Evolutionary conservation across 1,284 basidiomycete species (phyloP).

Genomic region (Irpex rosettiformis): DNA sequence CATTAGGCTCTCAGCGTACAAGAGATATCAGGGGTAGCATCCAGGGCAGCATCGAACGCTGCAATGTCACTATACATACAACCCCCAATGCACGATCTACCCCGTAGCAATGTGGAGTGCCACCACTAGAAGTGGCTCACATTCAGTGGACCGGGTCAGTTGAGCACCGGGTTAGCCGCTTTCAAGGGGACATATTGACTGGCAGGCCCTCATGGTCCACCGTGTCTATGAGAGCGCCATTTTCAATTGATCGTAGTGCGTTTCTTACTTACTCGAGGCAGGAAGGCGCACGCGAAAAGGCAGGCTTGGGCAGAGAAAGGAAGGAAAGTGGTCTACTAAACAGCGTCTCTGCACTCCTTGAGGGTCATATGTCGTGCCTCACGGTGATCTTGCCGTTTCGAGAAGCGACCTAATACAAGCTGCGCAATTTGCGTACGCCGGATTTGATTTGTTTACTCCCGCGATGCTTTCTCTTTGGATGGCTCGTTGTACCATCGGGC

Average conservation of each 20-base stretch:
- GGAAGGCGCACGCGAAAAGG: neutral
- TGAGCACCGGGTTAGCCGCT: slow-evolving; percentile 1
- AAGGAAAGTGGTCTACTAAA: neutral
- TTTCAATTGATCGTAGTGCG: neutral
- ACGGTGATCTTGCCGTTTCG: neutral
- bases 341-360: neutral
- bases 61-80: neutral
- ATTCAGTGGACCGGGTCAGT: slow-evolving; percentile 1
- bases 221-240: neutral
- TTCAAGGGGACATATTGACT: neutral
- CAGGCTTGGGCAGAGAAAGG: neutral
- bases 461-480: neutral
- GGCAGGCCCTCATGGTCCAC: slow-evolving; percentile 1
- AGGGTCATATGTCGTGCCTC: slow-evolving; percentile 4
- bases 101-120: neutral
- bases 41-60: neutral
- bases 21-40: neutral
- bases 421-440: neutral
- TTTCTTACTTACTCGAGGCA: neutral
- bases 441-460: neutral
- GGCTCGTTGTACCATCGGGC: neutral
- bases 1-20: slow-evolving; percentile 4
- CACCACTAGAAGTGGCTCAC: neutral
- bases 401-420: neutral
- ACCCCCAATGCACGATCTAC: neutral